These are phyloP conservation scores for Kickxella alabastrina DNA, from an alignment of 192 early-diverging fungal genomes.

Conservation along the genomic window DNA sequence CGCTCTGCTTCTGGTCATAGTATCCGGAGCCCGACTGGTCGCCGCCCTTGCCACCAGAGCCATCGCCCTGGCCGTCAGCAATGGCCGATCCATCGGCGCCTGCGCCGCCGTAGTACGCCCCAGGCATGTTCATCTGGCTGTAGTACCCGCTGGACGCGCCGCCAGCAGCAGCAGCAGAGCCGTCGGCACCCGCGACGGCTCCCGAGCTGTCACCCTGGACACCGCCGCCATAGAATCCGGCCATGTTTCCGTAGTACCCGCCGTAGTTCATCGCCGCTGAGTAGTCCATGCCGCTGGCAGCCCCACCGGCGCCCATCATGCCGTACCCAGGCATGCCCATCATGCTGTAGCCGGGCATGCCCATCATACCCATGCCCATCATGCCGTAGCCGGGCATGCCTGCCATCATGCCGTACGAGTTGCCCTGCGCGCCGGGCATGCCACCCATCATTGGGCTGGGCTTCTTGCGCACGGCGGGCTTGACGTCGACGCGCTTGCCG, in stretches of 20 bases:
- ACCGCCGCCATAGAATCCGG: too few relatives aligned
- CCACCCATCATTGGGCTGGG: constrained; percentile 23
- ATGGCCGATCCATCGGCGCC: too few relatives aligned
- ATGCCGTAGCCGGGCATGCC: constrained; percentile 15
- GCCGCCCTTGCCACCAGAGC: constrained; percentile 3
- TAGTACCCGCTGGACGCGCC: constrained; percentile 20
- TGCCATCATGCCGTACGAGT: constrained; percentile 21
- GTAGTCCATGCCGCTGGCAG: constrained; percentile 15
- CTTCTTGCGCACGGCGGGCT: constrained; percentile 38
- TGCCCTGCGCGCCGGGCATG: constrained; percentile 5
- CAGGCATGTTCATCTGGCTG: constrained; percentile 33
- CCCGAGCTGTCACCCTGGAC: too few relatives aligned
- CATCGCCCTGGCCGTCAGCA: constrained; percentile 23
- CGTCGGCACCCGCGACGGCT: too few relatives aligned
- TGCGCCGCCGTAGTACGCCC: constrained; percentile 30
- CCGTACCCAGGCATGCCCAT: constrained; percentile 9
- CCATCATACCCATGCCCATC: constrained; percentile 39
- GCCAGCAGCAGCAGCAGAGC: not conserved
- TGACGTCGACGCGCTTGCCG: constrained; percentile 50
- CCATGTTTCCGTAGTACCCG: constrained; percentile 34
- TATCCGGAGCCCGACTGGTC: not conserved
- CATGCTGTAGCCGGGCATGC: constrained; percentile 13
- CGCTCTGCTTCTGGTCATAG: constrained; percentile 12
- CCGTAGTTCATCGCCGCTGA: constrained; percentile 32
- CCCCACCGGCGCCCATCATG: constrained; percentile 4